These are phyloP conservation scores for Solanum chiquidenum DNA, from an alignment of 257 asterid species.

Conservation along the genomic window DNA sequence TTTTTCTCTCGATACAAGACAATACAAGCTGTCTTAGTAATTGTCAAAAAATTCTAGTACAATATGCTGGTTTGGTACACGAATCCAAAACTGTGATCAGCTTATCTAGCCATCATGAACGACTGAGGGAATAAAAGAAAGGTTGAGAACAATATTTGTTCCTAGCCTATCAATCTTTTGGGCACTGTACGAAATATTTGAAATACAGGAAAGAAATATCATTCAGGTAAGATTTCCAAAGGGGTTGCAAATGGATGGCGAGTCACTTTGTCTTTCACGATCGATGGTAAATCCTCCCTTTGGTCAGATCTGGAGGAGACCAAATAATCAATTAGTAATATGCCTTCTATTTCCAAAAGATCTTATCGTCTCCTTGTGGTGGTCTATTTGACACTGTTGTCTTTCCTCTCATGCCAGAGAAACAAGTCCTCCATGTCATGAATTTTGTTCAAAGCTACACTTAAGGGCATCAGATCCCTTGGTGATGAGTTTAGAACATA, in stretches of 20 bases:
- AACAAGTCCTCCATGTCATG: too few relatives aligned
- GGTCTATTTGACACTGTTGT: too few relatives aligned
- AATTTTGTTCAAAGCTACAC: not conserved
- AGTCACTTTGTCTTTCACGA: too few relatives aligned
- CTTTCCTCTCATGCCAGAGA: too few relatives aligned
- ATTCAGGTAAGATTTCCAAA: too few relatives aligned
- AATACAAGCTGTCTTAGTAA: not conserved
- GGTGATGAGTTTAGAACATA: conserved; percentile 4
- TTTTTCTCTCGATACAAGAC: not conserved
- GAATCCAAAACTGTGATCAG: not conserved
- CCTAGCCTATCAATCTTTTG: not conserved
- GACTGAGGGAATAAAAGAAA: not conserved
- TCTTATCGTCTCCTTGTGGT: not conserved
- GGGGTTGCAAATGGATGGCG: too few relatives aligned
- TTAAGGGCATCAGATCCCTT: not conserved
- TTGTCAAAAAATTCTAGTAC: not conserved
- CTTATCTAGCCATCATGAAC: not conserved
- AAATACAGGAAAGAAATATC: too few relatives aligned
- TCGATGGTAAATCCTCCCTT: too few relatives aligned
- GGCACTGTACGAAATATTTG: too few relatives aligned
- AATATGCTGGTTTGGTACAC: not conserved
- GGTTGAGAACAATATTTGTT: not conserved
- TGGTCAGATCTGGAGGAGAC: not conserved
- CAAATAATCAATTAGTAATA: not conserved
- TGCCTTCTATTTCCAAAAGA: not conserved